These are phyloP conservation scores for Beauveria medogensis DNA, from an alignment of 2,329 filamentous ascomycete species.

Conservation along the genomic window DNA sequence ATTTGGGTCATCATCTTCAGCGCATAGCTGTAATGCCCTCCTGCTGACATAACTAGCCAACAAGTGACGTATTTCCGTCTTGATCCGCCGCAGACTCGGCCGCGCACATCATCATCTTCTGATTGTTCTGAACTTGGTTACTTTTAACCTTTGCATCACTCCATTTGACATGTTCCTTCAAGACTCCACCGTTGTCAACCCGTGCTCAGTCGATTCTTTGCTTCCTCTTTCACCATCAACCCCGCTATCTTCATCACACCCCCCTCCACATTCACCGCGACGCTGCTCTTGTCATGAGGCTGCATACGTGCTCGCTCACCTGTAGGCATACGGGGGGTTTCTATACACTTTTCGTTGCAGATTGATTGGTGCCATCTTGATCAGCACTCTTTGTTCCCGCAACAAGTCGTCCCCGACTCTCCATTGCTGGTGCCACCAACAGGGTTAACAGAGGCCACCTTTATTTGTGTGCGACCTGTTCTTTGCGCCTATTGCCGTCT, in stretches of 20 bases:
- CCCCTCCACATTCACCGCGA: background rate
- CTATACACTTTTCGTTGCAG: background rate
- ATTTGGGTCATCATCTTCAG: background rate
- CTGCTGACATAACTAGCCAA: background rate
- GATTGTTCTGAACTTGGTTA: too few species aligned
- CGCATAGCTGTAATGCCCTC: background rate
- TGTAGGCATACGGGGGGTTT: background rate
- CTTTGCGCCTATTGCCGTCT: background rate
- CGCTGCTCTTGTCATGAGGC: conserved; percentile 7
- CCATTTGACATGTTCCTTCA: background rate
- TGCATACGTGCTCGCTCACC: background rate
- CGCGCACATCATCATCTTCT: too few species aligned
- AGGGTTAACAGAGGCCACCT: background rate
- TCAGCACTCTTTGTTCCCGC: background rate
- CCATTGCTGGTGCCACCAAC: background rate
- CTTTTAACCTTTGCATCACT: background rate
- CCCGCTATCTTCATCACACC: conserved; percentile 1
- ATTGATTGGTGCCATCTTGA: conserved; percentile 2
- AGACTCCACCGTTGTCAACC: background rate
- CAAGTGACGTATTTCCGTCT: background rate
- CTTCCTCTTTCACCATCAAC: background rate
- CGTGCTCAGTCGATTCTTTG: background rate
- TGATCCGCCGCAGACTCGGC: background rate
- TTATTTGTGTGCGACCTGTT: background rate
- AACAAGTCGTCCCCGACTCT: background rate